Evolutionary conservation across 257 asterid genomes (phyloP).

Genomic region (Solanum appendiculatum): DNA sequence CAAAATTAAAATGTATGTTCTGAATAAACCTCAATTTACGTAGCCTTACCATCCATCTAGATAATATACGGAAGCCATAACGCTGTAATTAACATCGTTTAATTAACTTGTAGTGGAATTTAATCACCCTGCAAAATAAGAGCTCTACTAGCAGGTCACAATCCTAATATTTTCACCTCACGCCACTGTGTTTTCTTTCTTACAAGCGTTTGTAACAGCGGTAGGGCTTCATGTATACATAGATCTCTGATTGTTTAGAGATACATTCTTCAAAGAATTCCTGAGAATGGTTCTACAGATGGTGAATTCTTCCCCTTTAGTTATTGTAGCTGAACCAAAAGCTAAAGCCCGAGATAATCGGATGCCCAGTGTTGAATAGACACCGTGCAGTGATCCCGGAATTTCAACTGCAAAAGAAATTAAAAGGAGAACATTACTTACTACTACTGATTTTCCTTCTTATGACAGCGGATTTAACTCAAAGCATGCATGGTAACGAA

Average conservation of each 20-base stretch:
- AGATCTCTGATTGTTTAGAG: not conserved
- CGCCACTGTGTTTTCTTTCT: not conserved
- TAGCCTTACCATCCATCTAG: not conserved
- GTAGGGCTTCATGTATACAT: not conserved
- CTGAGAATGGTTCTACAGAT: not conserved
- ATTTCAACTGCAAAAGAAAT: not conserved
- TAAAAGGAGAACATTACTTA: not conserved
- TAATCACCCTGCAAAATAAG: not conserved
- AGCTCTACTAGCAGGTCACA: not conserved
- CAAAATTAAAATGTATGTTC: not conserved
- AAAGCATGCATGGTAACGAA: not conserved
- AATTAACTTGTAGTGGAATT: not conserved
- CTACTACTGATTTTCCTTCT: not conserved
- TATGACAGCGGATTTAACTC: not conserved
- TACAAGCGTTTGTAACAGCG: not conserved
- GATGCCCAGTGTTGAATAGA: not conserved
- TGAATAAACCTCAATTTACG: not conserved
- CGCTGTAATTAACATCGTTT: not conserved
- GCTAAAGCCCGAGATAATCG: not conserved
- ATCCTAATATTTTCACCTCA: not conserved
- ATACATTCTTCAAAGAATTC: not conserved
- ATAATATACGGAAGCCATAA: not conserved
- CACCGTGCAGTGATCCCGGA: not conserved
- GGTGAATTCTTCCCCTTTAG: not conserved
- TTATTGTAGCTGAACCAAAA: not conserved